Percentiles rank a stretch among this genome's conserved stretches.
These are phyloP conservation scores for Suillus weaverae DNA, from an alignment of 768 basidiomycete species.

Conservation along the genomic window DNA sequence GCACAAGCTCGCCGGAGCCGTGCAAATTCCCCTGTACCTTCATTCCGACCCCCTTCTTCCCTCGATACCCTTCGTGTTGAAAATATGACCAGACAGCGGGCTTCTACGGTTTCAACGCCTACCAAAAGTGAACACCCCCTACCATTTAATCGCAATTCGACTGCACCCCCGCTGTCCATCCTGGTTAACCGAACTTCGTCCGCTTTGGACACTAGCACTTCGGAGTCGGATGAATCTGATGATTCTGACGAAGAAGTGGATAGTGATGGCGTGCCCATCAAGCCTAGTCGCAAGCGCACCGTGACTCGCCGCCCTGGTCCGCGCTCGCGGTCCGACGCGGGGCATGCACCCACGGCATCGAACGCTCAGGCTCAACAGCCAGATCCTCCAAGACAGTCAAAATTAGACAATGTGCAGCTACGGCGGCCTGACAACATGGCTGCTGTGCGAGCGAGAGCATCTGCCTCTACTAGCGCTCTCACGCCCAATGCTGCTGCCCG, in stretches of 20 bases:
- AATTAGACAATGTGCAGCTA: conserved; percentile 32
- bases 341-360: conserved; percentile 13
- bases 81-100: conserved; percentile 23
- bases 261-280: conserved; percentile 34
- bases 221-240: conserved; percentile 37
- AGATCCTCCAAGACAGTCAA: conserved; percentile 16
- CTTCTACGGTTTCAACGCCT: conserved; percentile 30
- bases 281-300: conserved; percentile 36
- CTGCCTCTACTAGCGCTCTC: conserved; percentile 59
- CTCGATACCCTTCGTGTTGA: conserved; percentile 33
- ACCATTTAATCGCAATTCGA: conserved; percentile 13
- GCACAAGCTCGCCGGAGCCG: conserved; percentile 66
- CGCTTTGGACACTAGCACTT: conserved; percentile 17
- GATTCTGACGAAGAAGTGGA: conserved; percentile 38
- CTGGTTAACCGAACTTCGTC: conserved; percentile 12
- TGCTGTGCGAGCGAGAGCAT: conserved; percentile 43
- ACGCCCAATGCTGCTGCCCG: conserved; percentile 52
- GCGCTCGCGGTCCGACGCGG: conserved; percentile 20
- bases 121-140: conserved; percentile 14
- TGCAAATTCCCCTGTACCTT: conserved; percentile 60
- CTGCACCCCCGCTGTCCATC: conserved; percentile 13
- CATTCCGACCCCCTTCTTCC: conserved; percentile 41
- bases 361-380: conserved; percentile 6
- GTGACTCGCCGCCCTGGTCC: conserved; percentile 26
- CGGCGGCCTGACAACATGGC: conserved; percentile 10